phyloP scores from a whole-genome alignment of 768 basidiomycete genomes.

The Russula compacta region DNA sequence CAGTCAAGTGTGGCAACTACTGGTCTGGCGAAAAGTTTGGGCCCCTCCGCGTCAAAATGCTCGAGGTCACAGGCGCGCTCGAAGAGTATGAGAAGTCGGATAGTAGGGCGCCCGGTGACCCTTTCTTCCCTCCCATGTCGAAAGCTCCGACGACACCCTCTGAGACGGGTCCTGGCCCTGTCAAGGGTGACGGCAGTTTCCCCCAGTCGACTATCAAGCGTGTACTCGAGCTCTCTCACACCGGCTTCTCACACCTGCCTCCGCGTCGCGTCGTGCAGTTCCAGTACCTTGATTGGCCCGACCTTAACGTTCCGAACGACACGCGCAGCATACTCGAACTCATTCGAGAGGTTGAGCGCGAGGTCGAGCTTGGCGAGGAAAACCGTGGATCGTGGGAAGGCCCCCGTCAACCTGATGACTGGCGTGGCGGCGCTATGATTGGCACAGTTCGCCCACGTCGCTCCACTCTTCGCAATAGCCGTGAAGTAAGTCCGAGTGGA shows the following conservation, averaged over 20 bases:
- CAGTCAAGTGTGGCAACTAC: constrained; percentile 86
- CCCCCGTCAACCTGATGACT: constrained; percentile 23
- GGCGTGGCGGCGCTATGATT: constrained; percentile 12
- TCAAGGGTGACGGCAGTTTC: constrained; percentile 15
- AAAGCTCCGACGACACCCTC: neutral
- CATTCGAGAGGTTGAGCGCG: constrained; percentile 56
- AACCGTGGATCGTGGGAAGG: constrained; percentile 20
- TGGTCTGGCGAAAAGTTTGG: constrained; percentile 72
- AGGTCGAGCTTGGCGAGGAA: constrained; percentile 22
- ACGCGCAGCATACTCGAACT: constrained; percentile 67
- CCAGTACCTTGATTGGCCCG: constrained; percentile 94
- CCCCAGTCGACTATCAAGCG: constrained; percentile 41
- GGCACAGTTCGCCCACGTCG: constrained; percentile 9
- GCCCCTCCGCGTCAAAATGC: constrained; percentile 49
- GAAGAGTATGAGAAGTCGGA: constrained; percentile 27
- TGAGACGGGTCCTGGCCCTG: neutral
- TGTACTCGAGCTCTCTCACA: constrained; percentile 60
- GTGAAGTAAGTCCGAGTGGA: constrained; percentile 16
- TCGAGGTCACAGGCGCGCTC: constrained; percentile 39
- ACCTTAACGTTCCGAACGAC: constrained; percentile 89
- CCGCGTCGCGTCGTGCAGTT: constrained; percentile 72
- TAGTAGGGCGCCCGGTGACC: constrained; percentile 17
- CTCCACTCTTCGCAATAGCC: constrained; percentile 1
- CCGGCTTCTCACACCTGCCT: constrained; percentile 46
- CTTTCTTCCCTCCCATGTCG: constrained; percentile 29